Base-by-base conservation (phyloP, 192 early-diverging fungal species). In the Linderina pennispora region DNA sequence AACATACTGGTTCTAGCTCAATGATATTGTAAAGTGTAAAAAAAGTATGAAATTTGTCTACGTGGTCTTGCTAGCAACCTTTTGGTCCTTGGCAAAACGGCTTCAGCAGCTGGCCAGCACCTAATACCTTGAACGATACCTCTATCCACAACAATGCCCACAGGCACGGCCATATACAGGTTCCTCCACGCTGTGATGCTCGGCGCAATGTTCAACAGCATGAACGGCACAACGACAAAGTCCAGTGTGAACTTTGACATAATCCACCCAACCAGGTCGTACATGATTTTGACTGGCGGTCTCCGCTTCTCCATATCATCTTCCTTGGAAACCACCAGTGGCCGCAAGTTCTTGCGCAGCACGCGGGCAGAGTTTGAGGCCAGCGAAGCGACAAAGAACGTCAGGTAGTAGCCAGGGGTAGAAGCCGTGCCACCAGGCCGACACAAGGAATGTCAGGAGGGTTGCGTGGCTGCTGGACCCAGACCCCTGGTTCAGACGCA, bases 371-470 rank as follows among this genome's bases (percentile, higher is more conserved):
- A 53, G 8, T 66, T 79, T 43, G 75, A 74, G n/a, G 80, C 55
- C 39, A 85, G 51, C 1, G 81, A 75, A 17, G 75, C 82, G 10
- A 74, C 39, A 0, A 84, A 32, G 69, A 89, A 89, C 10, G 82
- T 83, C 58, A 81, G 54, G 53, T 89, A 90, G 57, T 90, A 90
- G 19, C 86, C 89, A 8, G 88, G n/a, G 85, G 50, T 86, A 84
- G 65, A 94, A 95, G 23, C 95, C 95, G 50, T 98, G 95, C 95
- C 95, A 98, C 45, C 94, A 78, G 11, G 95, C 90, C 23, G 87
- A 90, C 3, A 85, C 81, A 9, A 77, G 59, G 55, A 90, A 95
- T 5, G 93, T 94, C 19, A 77, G 51, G 21, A 92, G 43, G 0
- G 83, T 83, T n/a, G 88, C 82, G 5, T 65, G 16, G 1, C 68